A percentile compares a stretch with the other conserved stretches of the same genome.
Evolutionary conservation across 2,329 filamentous ascomycete species (phyloP).

Genomic region (Scleromitrula shiraiana): DNA sequence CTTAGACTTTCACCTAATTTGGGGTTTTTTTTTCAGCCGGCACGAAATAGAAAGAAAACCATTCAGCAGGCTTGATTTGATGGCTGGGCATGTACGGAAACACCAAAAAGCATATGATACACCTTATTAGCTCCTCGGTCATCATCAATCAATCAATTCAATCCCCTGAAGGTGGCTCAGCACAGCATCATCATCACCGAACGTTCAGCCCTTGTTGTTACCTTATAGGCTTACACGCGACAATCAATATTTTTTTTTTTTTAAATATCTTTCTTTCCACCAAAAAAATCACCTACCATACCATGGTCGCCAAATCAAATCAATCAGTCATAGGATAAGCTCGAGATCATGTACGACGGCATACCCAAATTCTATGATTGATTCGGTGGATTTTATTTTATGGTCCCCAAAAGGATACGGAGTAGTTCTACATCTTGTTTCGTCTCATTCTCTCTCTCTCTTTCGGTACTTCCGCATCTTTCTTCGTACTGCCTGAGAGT

Average conservation of each 20-base stretch:
- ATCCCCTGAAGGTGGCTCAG: constrained; percentile 3
- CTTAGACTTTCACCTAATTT: background rate
- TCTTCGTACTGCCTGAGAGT: no score
- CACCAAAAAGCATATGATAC: background rate
- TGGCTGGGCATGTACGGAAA: no score
- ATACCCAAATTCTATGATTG: background rate
- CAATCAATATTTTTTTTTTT: no score
- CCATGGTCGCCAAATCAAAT: background rate
- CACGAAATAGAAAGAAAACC: background rate
- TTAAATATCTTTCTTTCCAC: background rate
- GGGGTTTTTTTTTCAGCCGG: background rate
- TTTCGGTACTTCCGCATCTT: no score
- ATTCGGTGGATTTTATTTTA: no score
- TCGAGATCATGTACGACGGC: constrained; percentile 11
- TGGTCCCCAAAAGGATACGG: no score
- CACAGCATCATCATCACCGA: constrained; percentile 1
- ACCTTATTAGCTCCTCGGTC: background rate
- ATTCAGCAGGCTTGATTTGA: no score
- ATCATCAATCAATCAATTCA: background rate
- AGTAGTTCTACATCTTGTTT: no score
- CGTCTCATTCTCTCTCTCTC: no score
- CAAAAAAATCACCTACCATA: background rate
- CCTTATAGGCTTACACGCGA: no score
- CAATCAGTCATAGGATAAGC: background rate
- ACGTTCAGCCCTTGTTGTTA: constrained; percentile 6